Percentiles rank a stretch among this genome's conserved stretches.
Evolutionary conservation across 495 filamentous ascomycete genomes (phyloP).

Genomic region (Pyrenula aspistea): DNA sequence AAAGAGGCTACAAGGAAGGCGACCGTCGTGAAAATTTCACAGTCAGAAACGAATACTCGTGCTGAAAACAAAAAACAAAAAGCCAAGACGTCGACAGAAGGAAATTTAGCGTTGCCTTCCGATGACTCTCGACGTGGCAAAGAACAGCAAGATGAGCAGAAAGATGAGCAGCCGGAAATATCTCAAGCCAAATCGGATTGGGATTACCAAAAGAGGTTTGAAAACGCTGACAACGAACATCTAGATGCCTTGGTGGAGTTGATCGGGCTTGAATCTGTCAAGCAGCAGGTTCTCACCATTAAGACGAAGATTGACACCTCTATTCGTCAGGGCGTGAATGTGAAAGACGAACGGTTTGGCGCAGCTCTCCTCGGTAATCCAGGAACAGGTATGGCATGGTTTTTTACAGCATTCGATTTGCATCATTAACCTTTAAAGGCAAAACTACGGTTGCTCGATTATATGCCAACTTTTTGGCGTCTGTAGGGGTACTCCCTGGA

Average conservation of each 20-base stretch:
- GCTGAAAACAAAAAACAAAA: too few relatives aligned
- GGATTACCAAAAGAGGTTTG: conserved; percentile 42
- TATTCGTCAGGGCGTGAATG: conserved; percentile 40
- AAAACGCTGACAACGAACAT: conserved; percentile 35
- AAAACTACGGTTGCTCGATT: conserved; percentile 76
- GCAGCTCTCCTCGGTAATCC: conserved; percentile 64
- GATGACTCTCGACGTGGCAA: too few relatives aligned
- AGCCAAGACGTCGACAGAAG: too few relatives aligned
- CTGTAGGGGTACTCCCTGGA: conserved; percentile 44
- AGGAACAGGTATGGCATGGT: conserved; percentile 63
- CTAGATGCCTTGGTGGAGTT: conserved; percentile 59
- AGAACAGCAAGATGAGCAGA: background rate
- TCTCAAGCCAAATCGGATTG: conserved; percentile 40
- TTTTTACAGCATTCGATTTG: background rate
- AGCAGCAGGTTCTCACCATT: conserved; percentile 47
- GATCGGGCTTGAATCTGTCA: conserved; percentile 64
- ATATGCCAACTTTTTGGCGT: conserved; percentile 56
- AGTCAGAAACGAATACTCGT: too few relatives aligned
- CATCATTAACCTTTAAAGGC: conserved; percentile 27
- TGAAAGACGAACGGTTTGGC: conserved; percentile 49
- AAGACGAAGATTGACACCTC: conserved; percentile 55
- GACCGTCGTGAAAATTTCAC: too few relatives aligned
- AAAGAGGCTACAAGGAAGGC: too few relatives aligned
- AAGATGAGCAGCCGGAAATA: conserved; percentile 5
- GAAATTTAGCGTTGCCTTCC: too few relatives aligned